Evolutionary conservation across 169 alveolate species (phyloP), one percentile per base, ranked within the genome.

Genomic region (Plasmodium inui): DNA sequence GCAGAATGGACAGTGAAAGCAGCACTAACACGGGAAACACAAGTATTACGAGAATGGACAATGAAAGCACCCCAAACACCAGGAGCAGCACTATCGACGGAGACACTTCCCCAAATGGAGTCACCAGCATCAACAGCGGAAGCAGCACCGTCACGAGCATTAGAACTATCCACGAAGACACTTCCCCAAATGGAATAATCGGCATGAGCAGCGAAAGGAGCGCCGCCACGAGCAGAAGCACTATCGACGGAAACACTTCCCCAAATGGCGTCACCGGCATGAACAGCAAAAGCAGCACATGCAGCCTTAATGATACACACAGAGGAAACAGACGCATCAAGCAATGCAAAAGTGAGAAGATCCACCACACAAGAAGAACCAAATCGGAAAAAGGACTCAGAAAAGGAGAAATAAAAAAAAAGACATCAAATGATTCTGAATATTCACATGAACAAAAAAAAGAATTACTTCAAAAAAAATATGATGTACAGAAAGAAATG

Each of bases 401-500:
- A 67, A 67, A n/a, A 22, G 22, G 76, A 22, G 37, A 39, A 67
- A 67, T 37, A 67, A 67, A 28, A 67, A 67, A 28, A 78, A 37
- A 28, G 2, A 7, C 17, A 1, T 22, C 41, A 30, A 19, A 14
- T 78, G 22, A 50, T 6, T 34, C 8, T 73, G 28, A 26, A 26
- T 32, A 32, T 41, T 34, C 10, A 50, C 7, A 57, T 46, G 67
- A 50, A 80, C n/a, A 50, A 46, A 57, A 46, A 46, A 80, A 80
- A 46, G 93, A 86, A 37, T 7, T 53, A 61, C 6, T 53, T 37
- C 34, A 46, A 28, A 86, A 46, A 22, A 76, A 30, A 86, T 86
- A 86, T 76, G 85, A 86, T 55, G 30, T 55, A 6, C 93, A 86
- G 30, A 86, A 86, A 34, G 70, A 83, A 76, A 14, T 86, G 37